phyloP scores from a whole-genome alignment of 2,329 filamentous ascomycete species.

The Fragosphaeria purpurea region DNA sequence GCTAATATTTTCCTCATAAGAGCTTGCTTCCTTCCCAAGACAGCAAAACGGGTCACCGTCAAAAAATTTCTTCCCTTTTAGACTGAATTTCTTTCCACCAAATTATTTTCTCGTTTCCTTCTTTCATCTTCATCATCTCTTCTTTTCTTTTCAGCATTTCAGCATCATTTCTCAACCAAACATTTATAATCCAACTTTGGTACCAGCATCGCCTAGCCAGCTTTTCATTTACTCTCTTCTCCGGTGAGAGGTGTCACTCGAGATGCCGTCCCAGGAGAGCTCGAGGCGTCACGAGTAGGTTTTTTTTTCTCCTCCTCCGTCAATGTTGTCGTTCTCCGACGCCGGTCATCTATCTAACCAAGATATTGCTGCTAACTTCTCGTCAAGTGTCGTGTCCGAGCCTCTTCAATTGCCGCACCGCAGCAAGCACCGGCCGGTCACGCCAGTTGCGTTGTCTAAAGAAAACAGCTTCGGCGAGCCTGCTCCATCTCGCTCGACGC shows the following conservation, averaged over 20 bases:
- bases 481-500: neutral
- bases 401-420: too few relatives aligned
- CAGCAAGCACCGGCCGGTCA: neutral
- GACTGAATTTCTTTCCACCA: neutral
- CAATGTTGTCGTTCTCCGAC: too few relatives aligned
- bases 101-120: neutral
- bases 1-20: too few relatives aligned
- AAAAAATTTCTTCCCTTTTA: neutral
- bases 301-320: too few relatives aligned
- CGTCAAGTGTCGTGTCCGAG: too few relatives aligned
- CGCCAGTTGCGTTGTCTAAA: neutral
- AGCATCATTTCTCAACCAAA: too few relatives aligned
- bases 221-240: too few relatives aligned
- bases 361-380: too few relatives aligned
- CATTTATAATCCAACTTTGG: too few relatives aligned
- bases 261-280: neutral
- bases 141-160: neutral
- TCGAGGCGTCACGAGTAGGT: conserved; percentile 5
- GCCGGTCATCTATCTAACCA: too few relatives aligned
- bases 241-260: neutral
- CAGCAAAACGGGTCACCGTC: neutral
- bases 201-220: too few relatives aligned
- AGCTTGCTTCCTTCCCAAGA: too few relatives aligned
- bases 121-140: neutral
- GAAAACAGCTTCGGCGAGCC: neutral